Evolutionary conservation across 2,329 filamentous ascomycete genomes (phyloP).

Genomic region (Pezicula carpinea): DNA sequence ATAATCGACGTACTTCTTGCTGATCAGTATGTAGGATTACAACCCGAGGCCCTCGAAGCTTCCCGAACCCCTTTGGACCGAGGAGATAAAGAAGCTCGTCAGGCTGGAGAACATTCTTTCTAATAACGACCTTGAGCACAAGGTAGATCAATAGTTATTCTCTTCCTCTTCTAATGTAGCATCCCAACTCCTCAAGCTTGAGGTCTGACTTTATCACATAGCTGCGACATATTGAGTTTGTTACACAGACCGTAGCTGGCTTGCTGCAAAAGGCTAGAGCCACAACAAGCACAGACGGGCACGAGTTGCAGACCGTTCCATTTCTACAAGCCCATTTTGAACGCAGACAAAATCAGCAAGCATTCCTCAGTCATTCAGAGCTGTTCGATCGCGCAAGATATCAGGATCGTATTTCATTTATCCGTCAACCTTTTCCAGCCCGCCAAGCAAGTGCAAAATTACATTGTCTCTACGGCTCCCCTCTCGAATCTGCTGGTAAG

Average conservation of each 20-base stretch:
- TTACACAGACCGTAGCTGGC: slow-evolving; percentile 40
- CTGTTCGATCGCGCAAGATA: slow-evolving; percentile 54
- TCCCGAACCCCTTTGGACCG: slow-evolving; percentile 36
- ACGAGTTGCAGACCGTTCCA: slow-evolving; percentile 41
- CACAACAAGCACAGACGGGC: slow-evolving; percentile 23
- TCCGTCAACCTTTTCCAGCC: slow-evolving; percentile 18
- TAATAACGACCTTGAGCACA: slow-evolving; percentile 27
- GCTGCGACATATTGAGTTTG: slow-evolving; percentile 38
- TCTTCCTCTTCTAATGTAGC: background rate
- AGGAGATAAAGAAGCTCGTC: slow-evolving; percentile 39
- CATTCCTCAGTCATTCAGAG: slow-evolving; percentile 60
- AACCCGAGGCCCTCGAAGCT: slow-evolving; percentile 20
- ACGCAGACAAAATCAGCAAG: slow-evolving; percentile 45
- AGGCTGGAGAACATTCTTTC: slow-evolving; percentile 40
- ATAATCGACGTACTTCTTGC: background rate
- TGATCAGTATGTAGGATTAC: slow-evolving; percentile 1
- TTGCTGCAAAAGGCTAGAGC: slow-evolving; percentile 42
- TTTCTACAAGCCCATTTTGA: slow-evolving; percentile 42
- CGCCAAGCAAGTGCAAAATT: slow-evolving; percentile 66
- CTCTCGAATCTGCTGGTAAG: slow-evolving; percentile 35
- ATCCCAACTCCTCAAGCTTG: background rate
- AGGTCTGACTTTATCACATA: background rate
- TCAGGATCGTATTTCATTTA: background rate
- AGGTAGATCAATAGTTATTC: slow-evolving; percentile 31
- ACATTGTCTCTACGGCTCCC: slow-evolving; percentile 64